Conservation (phyloP, 345 rosid genomes). For the Alliaria petiolata region DNA sequence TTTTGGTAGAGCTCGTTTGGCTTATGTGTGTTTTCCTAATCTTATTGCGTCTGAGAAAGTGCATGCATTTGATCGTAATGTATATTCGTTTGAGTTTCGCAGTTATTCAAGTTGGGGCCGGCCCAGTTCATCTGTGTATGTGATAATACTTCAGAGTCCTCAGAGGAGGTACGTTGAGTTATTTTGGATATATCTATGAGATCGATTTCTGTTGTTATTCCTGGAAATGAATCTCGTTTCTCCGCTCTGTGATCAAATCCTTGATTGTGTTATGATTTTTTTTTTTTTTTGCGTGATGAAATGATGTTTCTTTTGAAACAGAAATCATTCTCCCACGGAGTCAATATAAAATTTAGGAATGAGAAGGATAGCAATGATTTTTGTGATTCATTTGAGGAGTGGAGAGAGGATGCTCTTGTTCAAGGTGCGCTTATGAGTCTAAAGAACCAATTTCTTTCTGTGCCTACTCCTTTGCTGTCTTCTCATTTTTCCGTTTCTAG, state of each 20-base stretch:
- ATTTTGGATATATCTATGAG: not conserved
- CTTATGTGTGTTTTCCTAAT: not conserved
- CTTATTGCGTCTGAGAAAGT: not conserved
- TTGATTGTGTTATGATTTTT: not conserved
- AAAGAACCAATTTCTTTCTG: not conserved
- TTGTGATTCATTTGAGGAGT: slow-evolving; percentile 76
- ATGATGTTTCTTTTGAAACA: slow-evolving; percentile 46
- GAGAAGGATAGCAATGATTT: slow-evolving; percentile 79
- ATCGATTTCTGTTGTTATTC: not conserved
- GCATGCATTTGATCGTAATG: not conserved
- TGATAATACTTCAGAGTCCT: slow-evolving; percentile 36
- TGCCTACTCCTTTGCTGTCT: slow-evolving; percentile 14
- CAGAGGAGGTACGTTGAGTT: slow-evolving; percentile 51
- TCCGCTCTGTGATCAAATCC: not conserved
- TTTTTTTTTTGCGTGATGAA: slow-evolving; percentile 24
- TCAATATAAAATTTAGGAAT: slow-evolving; percentile 56
- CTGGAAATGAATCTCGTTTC: not conserved
- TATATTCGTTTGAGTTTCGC: slow-evolving; percentile 16
- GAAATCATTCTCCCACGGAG: slow-evolving; percentile 64
- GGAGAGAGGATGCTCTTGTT: slow-evolving; percentile 55
- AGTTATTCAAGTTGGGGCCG: slow-evolving; percentile 84
- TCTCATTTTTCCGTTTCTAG: slow-evolving; percentile 36
- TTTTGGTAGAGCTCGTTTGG: not conserved
- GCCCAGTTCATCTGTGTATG: slow-evolving; percentile 64
- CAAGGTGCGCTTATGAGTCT: slow-evolving; percentile 48